Base-by-base conservation (phyloP, 2,329 filamentous ascomycete species). In the Pseudogymnoascus sp. region DNA sequence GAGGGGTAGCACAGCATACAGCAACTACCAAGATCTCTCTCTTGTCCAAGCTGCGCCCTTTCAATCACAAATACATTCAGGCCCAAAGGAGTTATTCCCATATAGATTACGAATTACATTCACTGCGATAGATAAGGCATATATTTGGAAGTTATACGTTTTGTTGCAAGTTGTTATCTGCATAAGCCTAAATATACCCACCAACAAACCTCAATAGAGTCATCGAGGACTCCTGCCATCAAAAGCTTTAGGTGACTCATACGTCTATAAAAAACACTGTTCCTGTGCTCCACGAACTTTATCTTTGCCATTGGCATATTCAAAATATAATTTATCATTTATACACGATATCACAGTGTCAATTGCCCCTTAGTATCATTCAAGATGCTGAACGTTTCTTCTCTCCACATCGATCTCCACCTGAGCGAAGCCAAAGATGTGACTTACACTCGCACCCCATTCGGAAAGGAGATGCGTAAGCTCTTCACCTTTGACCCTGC, bases 391-490 rank as follows among this genome's bases (percentile, higher is more conserved):
- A 65, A 65, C 64, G 61, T 65, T 38, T 68, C 66, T 60, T 56
- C 50, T 12, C n/a, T 38, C 59, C 35, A 43, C 35, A 61, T 40
- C 59, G 59, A 61, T 33, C 59, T 43, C 22, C 28, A 56, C 50
- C 64, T 67, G 10, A 40, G 63, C 10, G 61, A 63, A 16, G n/a
- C 53, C n/a, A 31, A 60, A 3, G 50, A 56, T 56, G 50, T 56
- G 50, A 66, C 43, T 16, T 70, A 71, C 62, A 61, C 70, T 59
- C 62, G 65, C 12, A 70, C 65, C n/a, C 67, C 69, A 6, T 73
- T 73, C 64, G 72, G 72, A 12, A 73, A 70, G 40, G 69, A 71
- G 35, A 72, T 75, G 70, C 64, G 68, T 19, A 74, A 74, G 56
- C 66, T 75, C 56, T 76, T 75, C 53, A 62, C 65, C 2, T 74